Evolutionary conservation across 2,329 filamentous ascomycete species (phyloP).

Genomic region (Didymella exigua): DNA sequence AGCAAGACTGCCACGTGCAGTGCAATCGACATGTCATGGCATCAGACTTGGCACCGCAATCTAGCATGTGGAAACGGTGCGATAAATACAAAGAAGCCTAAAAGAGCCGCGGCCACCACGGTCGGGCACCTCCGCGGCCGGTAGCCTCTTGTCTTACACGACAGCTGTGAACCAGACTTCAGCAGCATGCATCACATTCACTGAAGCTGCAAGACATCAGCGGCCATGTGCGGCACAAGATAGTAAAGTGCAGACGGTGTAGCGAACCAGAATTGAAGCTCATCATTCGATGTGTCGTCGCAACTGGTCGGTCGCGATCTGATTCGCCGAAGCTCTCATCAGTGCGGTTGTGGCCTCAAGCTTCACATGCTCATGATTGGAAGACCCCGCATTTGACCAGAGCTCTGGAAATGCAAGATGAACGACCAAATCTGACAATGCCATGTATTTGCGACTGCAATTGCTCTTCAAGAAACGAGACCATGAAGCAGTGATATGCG

Average conservation of each 20-base stretch:
- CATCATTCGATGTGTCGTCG: conserved; percentile 22
- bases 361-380: conserved; percentile 31
- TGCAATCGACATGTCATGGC: neutral
- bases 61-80: conserved; percentile 1
- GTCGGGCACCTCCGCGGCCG: conserved; percentile 30
- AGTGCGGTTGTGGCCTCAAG: conserved; percentile 23
- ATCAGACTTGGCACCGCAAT: conserved; percentile 5
- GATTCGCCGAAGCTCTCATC: conserved; percentile 29
- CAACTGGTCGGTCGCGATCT: conserved; percentile 9
- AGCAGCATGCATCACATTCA: neutral
- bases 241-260: conserved; percentile 1
- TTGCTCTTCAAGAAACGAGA: neutral
- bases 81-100: conserved; percentile 3
- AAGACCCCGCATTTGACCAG: conserved; percentile 32
- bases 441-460: neutral
- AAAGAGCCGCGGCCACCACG: neutral
- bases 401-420: conserved; percentile 1
- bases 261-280: conserved; percentile 7
- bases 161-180: conserved; percentile 11
- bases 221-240: conserved; percentile 7
- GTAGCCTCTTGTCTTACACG: conserved; percentile 19
- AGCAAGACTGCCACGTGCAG: conserved; percentile 7
- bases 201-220: conserved; percentile 4
- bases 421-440: neutral
- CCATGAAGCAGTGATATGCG: neutral